phyloP scores from a whole-genome alignment of 805 yeast species.

The Teunomyces aglyptinius region DNA sequence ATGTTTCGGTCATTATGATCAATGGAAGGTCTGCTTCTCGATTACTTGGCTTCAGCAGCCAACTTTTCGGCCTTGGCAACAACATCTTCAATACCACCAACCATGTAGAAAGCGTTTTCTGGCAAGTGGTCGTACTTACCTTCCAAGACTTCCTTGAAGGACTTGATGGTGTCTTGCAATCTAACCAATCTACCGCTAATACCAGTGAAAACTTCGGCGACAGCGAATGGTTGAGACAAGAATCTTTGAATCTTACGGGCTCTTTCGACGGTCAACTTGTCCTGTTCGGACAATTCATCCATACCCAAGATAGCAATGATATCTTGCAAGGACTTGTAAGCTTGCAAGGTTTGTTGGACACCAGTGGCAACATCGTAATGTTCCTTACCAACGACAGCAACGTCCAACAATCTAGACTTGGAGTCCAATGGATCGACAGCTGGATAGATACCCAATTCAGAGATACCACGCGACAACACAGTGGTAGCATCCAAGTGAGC shows the following conservation, averaged over 20 bases:
- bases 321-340: constrained; percentile 99
- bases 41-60: constrained; percentile 85
- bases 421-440: constrained; percentile 99
- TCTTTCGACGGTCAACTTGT: constrained; percentile 99
- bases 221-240: constrained; percentile 99
- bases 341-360: constrained; percentile 98
- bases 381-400: constrained; percentile 96
- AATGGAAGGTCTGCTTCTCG: neutral
- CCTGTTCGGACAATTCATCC: constrained; percentile 99
- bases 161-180: constrained; percentile 88
- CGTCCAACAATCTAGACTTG: constrained; percentile 97
- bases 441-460: constrained; percentile 99
- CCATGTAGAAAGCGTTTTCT: constrained; percentile 99
- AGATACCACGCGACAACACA: constrained; percentile 98
- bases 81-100: constrained; percentile 99
- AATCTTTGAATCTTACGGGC: constrained; percentile 99
- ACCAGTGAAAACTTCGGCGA: constrained; percentile 99
- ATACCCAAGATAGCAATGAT: constrained; percentile 99
- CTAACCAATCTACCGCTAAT: constrained; percentile 97
- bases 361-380: constrained; percentile 93
- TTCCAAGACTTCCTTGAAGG: constrained; percentile 95
- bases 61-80: constrained; percentile 98
- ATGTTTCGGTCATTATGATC: constrained; percentile 4
- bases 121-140: constrained; percentile 99
- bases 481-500: constrained; percentile 99